phyloP scores from a whole-genome alignment of 169 alveolate species.

The Eimeria sp. region DNA sequence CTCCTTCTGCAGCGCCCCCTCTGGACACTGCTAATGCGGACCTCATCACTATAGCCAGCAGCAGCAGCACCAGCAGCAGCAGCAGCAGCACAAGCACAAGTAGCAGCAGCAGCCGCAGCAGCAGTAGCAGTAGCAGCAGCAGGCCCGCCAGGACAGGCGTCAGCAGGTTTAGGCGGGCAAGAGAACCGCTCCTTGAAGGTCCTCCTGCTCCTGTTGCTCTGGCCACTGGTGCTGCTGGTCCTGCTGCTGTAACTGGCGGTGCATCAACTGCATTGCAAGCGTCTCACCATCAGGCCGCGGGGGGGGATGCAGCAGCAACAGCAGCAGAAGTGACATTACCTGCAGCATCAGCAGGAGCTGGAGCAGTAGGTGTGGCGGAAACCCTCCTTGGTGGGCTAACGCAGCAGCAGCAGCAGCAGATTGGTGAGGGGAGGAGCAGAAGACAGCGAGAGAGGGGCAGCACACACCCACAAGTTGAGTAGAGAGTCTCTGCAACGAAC shows the following conservation, averaged over 20 bases:
- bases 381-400: too few relatives aligned
- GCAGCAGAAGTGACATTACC: not conserved
- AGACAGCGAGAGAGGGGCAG: too few relatives aligned
- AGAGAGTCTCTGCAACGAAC: too few relatives aligned
- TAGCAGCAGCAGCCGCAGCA: slow-evolving; percentile 12
- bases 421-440: too few relatives aligned
- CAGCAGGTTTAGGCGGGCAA: not conserved
- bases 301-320: not conserved
- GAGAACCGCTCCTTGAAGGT: not conserved
- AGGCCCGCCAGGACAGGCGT: not conserved
- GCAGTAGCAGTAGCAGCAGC: not conserved
- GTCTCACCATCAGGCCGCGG: not conserved
- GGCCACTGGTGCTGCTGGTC: not conserved
- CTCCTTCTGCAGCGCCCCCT: not conserved
- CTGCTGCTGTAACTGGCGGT: not conserved
- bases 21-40: not conserved
- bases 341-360: not conserved
- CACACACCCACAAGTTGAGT: too few relatives aligned
- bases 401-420: too few relatives aligned
- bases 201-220: not conserved
- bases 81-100: not conserved
- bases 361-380: not conserved
- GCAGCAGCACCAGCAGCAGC: not conserved
- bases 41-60: not conserved
- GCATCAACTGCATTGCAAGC: not conserved